Evolutionary conservation across 495 filamentous ascomycete species (phyloP), one percentile per base, ranked within the genome.

Genomic region (Podospora didyma): DNA sequence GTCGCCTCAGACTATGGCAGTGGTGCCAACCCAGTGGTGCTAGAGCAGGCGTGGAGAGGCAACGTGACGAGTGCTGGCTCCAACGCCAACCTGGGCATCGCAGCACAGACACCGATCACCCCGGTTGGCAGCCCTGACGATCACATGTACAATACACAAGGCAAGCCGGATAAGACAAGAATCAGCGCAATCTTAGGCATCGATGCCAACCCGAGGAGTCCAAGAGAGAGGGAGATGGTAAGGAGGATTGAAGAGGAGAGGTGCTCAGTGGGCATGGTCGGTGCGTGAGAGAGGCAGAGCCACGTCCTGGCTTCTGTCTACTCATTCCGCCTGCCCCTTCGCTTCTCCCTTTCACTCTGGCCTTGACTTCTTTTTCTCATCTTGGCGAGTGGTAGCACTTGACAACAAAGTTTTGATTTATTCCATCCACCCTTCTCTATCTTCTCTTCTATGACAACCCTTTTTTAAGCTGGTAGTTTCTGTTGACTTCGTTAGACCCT

Each of bases 11-110:
- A 88, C 50, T 92, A 92, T 57, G 88, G 87, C 49, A 62, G 70
- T 3, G 80, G 82, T 41, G 77, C 85, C 4, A 84, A 83, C 45
- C 83, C 86, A 11, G 74, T 80, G 20, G 74, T 83, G 16, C 75
- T 91, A 16, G 87, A 90, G 67, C 81, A 86, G 58, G 81, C 84
- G 7, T 91, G 87, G 87, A 79, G 81, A 58, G 71, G 77, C n/a
- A 76, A 67, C 16, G 35, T 11, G 17, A 61, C 26, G 16, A 55
- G 51, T 53, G 44, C 49, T 59, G 45, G 46, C 10, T 23, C 11
- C 46, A 26, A 2, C 19, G 12, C 22, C 26, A 53, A 34, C 49
- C 16, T 59, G 37, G 57, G 59, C n/a, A 64, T 64, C 19, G 62
- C 67, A 6, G 62, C 61, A 5, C 73, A 74, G 52, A 76, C 74